Base-by-base conservation (phyloP, 148 eudicot genomes). In the Tetragonia tetragonoides region DNA sequence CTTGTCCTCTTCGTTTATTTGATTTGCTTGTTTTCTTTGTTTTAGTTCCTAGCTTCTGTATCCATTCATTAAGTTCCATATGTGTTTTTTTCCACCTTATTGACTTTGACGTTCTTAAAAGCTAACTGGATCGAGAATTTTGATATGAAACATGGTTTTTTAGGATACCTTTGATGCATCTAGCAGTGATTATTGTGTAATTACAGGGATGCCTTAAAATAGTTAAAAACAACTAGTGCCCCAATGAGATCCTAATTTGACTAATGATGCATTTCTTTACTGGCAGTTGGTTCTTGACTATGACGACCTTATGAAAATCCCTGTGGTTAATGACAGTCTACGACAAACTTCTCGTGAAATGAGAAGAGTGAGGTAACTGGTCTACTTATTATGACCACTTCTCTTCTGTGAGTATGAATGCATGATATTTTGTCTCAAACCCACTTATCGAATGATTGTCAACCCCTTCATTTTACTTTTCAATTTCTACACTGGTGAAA, bases 201-300 rank as follows among this genome's bases (percentile, higher is more conserved):
- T 57, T 57, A 57, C 62, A 57, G 62, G 62, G 62, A 57, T 15
- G 62, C 6, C 18, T 3, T 16, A 17, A 46, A 39, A 3, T 12
- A 11, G 24, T 16, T 21, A 9, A 24, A 9, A 11, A 21, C 17
- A 4, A 56, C 15, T 1, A 23, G 54, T 18, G 7, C 37, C 23
- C 10, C 14, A 9, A 18, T 64, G 12, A 3, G 8, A 21, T 34
- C 68, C 38, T 56, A 39, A 56, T 10, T 20, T 5, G 37, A 73
- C 42, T 74, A 75, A 17, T 61, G 7, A 39, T 80, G 49, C n/a
- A 70, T 59, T 68, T 72, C 40, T 59, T 46, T 44, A 37, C 75
- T 79, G 65, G 77, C 93, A 94, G 98, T 68, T 94, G 84, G 88
- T 87, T 78, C 87, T 92, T 73, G 98, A 94, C 83, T 92, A 92